Evolutionary conservation across 345 rosid genomes (phyloP), one percentile per base, ranked within the genome.

Genomic region (Ricinus communis): DNA sequence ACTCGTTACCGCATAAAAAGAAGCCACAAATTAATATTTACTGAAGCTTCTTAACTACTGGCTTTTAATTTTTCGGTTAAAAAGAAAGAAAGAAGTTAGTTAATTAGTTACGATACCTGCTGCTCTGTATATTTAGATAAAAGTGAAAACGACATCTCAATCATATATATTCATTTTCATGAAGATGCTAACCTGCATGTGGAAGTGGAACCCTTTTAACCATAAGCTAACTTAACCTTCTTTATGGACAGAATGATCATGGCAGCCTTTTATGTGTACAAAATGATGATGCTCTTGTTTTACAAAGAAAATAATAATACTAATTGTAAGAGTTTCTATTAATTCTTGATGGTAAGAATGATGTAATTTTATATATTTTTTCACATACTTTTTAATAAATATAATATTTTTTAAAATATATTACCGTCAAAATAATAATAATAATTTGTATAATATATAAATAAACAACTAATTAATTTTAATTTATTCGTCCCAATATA

Each of bases 221-320:
- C 38, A n/a, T n/a, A 33, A 33, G 4, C 6, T 33, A 2, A 33
- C 38, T 33, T 33, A 2, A 33, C 2, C 38, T 33, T 40, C 50
- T 62, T 62, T 40, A 62, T 40, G 50, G 50, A 40, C 66, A 62
- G 28, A 62, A 62, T 62, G 43, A 62, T 40, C 66, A 8, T 60
- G 2, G 15, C 46, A 60, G 24, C 36, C 43, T 21, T 62, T 22
- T 27, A n/a, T 61, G 14, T 36, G 49, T 49, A 62, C 66, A 62
- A 21, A 38, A 40, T 62, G 30, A 62, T 62, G 50, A 21, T 40
- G 24, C 27, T 6, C 6, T 2, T 33, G n/a, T n/a, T n/a, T n/a
- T n/a, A n/a, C n/a, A n/a, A n/a, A n/a, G n/a, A n/a, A n/a, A n/a
- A n/a, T n/a, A n/a, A n/a, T n/a, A n/a, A n/a, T n/a, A n/a, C n/a